A percentile compares a stretch with the other conserved stretches of the same genome.
Conservation (phyloP, 2,329 filamentous ascomycete species). For the Exophiala sp. region DNA sequence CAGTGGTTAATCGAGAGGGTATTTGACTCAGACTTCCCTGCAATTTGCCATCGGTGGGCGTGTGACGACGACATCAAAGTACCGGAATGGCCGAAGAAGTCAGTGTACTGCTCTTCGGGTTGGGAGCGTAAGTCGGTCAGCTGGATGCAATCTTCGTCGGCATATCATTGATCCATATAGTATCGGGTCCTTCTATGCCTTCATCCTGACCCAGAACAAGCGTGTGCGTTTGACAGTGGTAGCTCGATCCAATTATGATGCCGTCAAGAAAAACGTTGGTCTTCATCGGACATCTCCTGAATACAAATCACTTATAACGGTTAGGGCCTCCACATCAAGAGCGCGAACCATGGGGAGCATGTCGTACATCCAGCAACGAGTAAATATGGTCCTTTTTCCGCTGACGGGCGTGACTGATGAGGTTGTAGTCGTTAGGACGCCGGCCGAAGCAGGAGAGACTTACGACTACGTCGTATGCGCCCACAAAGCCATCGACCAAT, state of each 20-base stretch:
- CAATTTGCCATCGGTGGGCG: neutral
- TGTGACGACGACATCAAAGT: neutral
- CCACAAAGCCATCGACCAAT: conserved; percentile 43
- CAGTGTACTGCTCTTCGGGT: conserved; percentile 51
- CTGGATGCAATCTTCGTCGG: neutral
- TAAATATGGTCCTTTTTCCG: conserved; percentile 22
- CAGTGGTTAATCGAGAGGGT: no score
- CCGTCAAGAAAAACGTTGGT: conserved; percentile 39
- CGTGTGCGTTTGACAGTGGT: conserved; percentile 42
- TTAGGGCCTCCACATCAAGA: conserved; percentile 43
- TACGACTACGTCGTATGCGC: conserved; percentile 40
- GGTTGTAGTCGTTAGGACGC: conserved; percentile 37
- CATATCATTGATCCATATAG: conserved; percentile 31
- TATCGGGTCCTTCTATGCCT: conserved; percentile 58
- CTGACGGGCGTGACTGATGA: conserved; percentile 1
- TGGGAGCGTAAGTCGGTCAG: conserved; percentile 49
- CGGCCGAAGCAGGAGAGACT: conserved; percentile 32
- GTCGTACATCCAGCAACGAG: conserved; percentile 35
- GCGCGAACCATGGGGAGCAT: conserved; percentile 41
- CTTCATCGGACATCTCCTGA: neutral
- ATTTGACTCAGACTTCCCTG: neutral
- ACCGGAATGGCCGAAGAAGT: conserved; percentile 31
- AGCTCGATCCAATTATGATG: conserved; percentile 46
- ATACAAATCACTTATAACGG: neutral
- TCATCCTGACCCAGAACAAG: conserved; percentile 46